Evolutionary conservation across 2,329 filamentous ascomycete species (phyloP).

Genomic region (Penicillium sp.): DNA sequence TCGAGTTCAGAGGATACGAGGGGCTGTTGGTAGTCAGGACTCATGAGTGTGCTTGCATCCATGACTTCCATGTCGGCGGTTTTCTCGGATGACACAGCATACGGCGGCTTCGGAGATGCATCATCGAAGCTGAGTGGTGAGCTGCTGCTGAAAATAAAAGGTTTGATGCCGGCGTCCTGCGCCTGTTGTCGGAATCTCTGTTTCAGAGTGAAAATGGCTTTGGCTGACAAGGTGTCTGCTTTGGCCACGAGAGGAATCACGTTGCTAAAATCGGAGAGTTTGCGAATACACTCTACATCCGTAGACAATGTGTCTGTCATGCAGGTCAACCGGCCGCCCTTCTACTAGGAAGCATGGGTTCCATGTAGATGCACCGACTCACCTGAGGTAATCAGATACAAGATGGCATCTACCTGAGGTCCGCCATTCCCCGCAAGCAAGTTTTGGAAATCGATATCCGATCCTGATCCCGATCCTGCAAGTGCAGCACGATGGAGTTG

Average conservation of each 20-base stretch:
- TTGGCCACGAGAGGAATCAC: constrained; percentile 77
- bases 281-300: constrained; percentile 67
- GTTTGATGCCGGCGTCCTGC: constrained; percentile 48
- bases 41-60: constrained; percentile 92
- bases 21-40: constrained; percentile 79
- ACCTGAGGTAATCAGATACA: constrained; percentile 76
- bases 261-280: constrained; percentile 68
- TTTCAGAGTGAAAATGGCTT: constrained; percentile 57
- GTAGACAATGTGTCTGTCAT: constrained; percentile 50
- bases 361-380: constrained; percentile 18
- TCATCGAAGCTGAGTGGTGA: constrained; percentile 20
- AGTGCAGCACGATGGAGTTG: constrained; percentile 58
- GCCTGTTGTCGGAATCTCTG: constrained; percentile 37
- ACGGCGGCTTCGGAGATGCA: constrained; percentile 47
- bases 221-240: constrained; percentile 60
- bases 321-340: background rate
- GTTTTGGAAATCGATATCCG: constrained; percentile 67
- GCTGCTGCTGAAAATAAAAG: constrained; percentile 60
- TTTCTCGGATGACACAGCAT: constrained; percentile 69
- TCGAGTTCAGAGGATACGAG: constrained; percentile 68
- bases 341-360: no score
- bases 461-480: constrained; percentile 58
- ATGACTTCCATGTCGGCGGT: constrained; percentile 72
- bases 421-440: constrained; percentile 77
- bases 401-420: constrained; percentile 72